Base-by-base conservation (phyloP, 768 basidiomycete genomes). In the Leccinum aurantiacum region DNA sequence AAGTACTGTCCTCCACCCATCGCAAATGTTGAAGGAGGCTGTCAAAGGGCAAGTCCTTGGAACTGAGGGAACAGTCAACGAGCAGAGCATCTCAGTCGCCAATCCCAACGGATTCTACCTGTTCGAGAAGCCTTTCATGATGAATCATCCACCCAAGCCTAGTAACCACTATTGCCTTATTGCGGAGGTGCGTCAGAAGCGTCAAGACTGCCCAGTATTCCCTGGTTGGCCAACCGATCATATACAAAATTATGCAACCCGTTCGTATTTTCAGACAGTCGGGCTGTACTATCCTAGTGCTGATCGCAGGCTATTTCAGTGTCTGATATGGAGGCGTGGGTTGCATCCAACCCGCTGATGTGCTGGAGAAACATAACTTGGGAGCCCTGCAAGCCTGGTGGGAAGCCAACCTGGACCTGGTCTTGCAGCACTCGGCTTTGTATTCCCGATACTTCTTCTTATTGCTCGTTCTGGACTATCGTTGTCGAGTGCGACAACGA, bases 101-200 rank as follows among this genome's bases (percentile, higher is more conserved):
- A 15, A 53, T 19, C 4, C 25, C 4, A 44, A 60, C n/a, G 15
- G 56, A 27, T 62, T 60, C 24, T 62, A 60, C 25, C 7, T 62
- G 29, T 48, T 62, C 29, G 50, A 47, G 37, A 56, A 8, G 22
- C 61, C 61, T 7, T 53, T 60, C 35, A 9, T 47, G n/a, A 9
- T 60, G n/a, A 33, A 56, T 7, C 15, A 59, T 6, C 54, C 61
- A 10, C 31, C 31, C 31, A 31, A 31, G 10, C 31, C 31, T 17
- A 11, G 0, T 17, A n/a, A 11, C 27, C 50, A 62, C 47, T 62
- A 60, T 37, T 62, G 61, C 24, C 2, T 56, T 8, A 14, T 62
- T 22, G 51, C 29, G 10, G 61, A 62, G 41, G 50, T 53, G 27
- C 59, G 59, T 24, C 61, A 63, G 61, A 63, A 63, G 47, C 59